Evolutionary conservation across 192 early-diverging fungal genomes (phyloP).

Genomic region (Pilaira anomala): DNA sequence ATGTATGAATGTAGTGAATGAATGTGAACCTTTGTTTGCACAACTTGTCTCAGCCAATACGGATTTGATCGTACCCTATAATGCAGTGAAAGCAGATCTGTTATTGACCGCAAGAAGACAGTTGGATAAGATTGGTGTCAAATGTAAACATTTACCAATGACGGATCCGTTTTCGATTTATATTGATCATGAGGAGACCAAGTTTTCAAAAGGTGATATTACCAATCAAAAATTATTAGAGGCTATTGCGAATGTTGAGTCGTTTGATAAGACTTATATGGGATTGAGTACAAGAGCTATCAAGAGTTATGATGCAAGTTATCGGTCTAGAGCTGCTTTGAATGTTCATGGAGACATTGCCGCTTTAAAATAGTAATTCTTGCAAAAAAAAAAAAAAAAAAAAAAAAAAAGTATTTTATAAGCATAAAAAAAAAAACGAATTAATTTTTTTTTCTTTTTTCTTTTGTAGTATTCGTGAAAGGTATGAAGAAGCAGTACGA

Average conservation of each 20-base stretch:
- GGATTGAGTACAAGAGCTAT: conserved; percentile 61
- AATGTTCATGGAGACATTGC: conserved; percentile 76
- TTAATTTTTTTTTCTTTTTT: background rate
- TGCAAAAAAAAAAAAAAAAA: too few relatives aligned
- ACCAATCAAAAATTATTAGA: conserved; percentile 64
- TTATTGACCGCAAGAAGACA: conserved; percentile 73
- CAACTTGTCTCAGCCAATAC: conserved; percentile 39
- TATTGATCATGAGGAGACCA: conserved; percentile 37
- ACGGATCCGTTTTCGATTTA: conserved; percentile 54
- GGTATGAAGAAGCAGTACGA: conserved; percentile 61
- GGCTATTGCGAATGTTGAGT: conserved; percentile 51
- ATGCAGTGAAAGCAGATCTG: conserved; percentile 73
- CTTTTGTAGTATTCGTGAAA: conserved; percentile 52
- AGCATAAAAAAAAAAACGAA: background rate
- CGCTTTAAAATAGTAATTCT: conserved; percentile 67
- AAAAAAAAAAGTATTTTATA: too few relatives aligned
- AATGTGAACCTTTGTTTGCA: conserved; percentile 73
- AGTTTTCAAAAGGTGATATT: conserved; percentile 34
- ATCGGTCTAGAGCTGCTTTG: conserved; percentile 55
- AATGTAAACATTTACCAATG: conserved; percentile 51
- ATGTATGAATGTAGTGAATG: conserved; percentile 71
- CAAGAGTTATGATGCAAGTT: conserved; percentile 66
- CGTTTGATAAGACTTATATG: conserved; percentile 77
- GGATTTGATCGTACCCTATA: conserved; percentile 53
- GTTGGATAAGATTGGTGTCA: conserved; percentile 74